Evolutionary conservation across 306 rosid species (phyloP).

Genomic region (Prunus armeniaca): DNA sequence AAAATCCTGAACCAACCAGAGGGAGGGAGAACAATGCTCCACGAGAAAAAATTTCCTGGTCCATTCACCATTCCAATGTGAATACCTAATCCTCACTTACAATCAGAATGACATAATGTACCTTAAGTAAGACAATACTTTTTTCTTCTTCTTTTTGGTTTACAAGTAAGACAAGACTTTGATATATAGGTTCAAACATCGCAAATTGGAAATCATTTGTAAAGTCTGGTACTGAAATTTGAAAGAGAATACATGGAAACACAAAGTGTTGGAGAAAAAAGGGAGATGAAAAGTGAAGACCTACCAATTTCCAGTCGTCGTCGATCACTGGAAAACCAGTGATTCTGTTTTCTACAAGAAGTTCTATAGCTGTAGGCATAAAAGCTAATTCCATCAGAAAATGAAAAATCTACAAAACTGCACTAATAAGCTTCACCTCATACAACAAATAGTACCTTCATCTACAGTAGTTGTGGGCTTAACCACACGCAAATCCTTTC

Average conservation of each 20-base stretch:
- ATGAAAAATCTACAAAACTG: neutral
- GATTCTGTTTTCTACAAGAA: conserved; percentile 84
- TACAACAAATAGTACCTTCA: conserved; percentile 54
- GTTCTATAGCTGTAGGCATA: conserved; percentile 73
- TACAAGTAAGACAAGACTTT: no score
- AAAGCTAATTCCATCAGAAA: conserved; percentile 28
- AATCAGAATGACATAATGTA: neutral
- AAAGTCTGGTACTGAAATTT: neutral
- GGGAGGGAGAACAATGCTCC: no score
- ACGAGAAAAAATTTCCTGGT: no score
- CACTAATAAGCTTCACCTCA: neutral
- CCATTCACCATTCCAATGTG: neutral
- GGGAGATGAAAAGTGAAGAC: conserved; percentile 23
- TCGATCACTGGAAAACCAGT: conserved; percentile 96
- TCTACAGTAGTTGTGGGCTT: conserved; percentile 86
- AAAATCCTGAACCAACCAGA: neutral
- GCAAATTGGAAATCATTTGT: neutral
- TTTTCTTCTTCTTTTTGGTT: no score
- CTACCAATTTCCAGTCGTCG: conserved; percentile 86
- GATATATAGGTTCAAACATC: neutral
- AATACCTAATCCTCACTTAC: neutral
- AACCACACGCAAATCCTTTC: conserved; percentile 70
- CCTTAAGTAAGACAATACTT: neutral
- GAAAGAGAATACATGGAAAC: neutral
- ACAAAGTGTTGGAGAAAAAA: neutral